A percentile compares a stretch with the other conserved stretches of the same genome.
Conservation (phyloP, 2,329 filamentous ascomycete species). For the Botrytis galanthina region DNA sequence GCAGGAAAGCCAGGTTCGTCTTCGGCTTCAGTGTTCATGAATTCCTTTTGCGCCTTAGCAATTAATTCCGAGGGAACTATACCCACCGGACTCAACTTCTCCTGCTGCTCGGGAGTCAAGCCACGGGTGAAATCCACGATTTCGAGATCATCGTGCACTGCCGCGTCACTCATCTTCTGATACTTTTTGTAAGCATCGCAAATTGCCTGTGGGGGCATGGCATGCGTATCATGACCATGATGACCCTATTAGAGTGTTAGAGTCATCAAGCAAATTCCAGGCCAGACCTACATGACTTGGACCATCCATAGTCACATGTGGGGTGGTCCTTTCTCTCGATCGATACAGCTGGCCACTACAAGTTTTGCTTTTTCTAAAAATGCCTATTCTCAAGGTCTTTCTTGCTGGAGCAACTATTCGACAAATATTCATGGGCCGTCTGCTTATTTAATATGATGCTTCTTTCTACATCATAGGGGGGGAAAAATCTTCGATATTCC, state of each 20-base stretch:
- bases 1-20: constrained; percentile 19
- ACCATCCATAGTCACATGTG: constrained; percentile 22
- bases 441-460: background rate
- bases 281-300: constrained; percentile 9
- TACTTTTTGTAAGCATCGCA: constrained; percentile 39
- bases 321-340: background rate
- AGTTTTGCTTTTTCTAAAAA: background rate
- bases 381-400: background rate
- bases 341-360: constrained; percentile 12
- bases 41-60: constrained; percentile 27
- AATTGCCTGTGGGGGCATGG: constrained; percentile 37
- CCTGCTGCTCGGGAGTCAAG: constrained; percentile 33
- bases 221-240: constrained; percentile 37
- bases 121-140: constrained; percentile 37
- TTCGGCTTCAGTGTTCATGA: constrained; percentile 19
- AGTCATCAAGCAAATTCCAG: background rate
- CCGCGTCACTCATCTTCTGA: constrained; percentile 33
- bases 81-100: constrained; percentile 30
- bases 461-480: background rate
- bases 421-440: constrained; percentile 6
- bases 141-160: constrained; percentile 32
- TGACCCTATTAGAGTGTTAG: constrained; percentile 19
- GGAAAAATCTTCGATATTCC: background rate
- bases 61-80: constrained; percentile 31
- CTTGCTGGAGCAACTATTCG: background rate